These are phyloP conservation scores for Suhomyces bribrorum DNA, from an alignment of 1,139 yeast genomes.

Conservation along the genomic window DNA sequence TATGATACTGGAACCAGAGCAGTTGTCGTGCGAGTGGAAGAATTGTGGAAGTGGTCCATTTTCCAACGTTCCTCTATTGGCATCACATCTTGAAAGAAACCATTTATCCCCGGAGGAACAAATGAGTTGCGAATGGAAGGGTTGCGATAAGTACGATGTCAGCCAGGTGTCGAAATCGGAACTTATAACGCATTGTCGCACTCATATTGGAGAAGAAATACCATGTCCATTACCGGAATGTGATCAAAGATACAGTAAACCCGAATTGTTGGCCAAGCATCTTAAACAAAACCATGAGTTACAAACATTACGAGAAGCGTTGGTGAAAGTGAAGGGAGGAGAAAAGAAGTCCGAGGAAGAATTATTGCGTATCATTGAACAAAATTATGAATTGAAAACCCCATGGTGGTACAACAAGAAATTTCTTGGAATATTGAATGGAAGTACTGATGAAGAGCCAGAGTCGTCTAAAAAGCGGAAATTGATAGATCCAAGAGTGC, in stretches of 20 bases:
- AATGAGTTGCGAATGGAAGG: conserved; percentile 57
- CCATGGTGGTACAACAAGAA: conserved; percentile 49
- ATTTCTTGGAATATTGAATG: conserved; percentile 24
- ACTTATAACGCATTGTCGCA: conserved; percentile 60
- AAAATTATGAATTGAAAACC: conserved; percentile 35
- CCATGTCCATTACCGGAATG: conserved; percentile 73
- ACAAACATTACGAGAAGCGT: conserved; percentile 34
- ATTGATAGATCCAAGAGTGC: conserved; percentile 4
- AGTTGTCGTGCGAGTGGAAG: conserved; percentile 35
- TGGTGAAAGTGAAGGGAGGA: conserved; percentile 6
- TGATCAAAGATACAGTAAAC: conserved; percentile 56
- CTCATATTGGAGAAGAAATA: conserved; percentile 70
- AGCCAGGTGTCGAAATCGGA: conserved; percentile 62
- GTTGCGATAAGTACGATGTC: conserved; percentile 55
- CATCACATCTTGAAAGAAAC: conserved; percentile 32
- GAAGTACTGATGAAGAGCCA: conserved; percentile 15
- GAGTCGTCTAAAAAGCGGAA: conserved; percentile 7
- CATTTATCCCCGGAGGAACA: conserved; percentile 30
- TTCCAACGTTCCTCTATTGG: conserved; percentile 23
- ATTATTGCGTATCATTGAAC: conserved; percentile 31
- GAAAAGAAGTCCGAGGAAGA: conserved; percentile 21
- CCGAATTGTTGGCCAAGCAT: conserved; percentile 67
- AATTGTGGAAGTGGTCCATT: conserved; percentile 27
- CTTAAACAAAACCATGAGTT: conserved; percentile 62
- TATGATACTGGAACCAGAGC: neutral